Evolutionary conservation across 257 asterid species (phyloP).

Genomic region (Jasminum sambac): DNA sequence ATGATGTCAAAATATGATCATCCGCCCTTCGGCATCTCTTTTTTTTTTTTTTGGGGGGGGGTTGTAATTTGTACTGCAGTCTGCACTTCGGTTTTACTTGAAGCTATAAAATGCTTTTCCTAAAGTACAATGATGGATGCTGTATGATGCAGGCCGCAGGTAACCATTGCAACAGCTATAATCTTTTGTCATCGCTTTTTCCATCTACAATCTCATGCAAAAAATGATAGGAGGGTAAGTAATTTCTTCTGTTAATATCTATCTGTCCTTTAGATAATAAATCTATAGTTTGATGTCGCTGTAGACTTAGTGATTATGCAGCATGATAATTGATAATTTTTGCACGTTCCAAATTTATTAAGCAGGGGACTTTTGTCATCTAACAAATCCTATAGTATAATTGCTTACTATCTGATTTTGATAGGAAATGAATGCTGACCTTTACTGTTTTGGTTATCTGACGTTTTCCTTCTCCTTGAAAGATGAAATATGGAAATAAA

Average conservation of each 20-base stretch:
- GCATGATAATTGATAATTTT: conserved; percentile 8
- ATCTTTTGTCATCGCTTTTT: conserved; percentile 97
- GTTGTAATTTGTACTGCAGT: conserved; percentile 4
- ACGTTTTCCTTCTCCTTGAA: not conserved
- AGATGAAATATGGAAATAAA: not conserved
- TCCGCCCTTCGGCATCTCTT: conserved; percentile 4
- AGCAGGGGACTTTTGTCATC: conserved; percentile 4
- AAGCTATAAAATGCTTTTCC: conserved; percentile 12
- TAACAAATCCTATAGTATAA: not conserved
- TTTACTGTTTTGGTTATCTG: not conserved
- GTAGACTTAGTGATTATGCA: not conserved
- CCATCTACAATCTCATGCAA: conserved; percentile 82
- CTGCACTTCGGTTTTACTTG: conserved; percentile 1
- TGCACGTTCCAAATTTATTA: not conserved
- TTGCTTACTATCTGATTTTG: not conserved
- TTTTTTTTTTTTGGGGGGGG: too few relatives aligned
- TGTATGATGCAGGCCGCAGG: conserved; percentile 90
- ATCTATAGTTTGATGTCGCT: not conserved
- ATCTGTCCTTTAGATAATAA: conserved; percentile 13
- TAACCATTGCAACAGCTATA: conserved; percentile 93
- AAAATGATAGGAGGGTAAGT: conserved; percentile 89
- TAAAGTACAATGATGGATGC: conserved; percentile 15
- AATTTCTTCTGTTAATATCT: conserved; percentile 8
- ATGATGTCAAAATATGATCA: conserved; percentile 2
- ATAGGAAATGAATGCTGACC: not conserved